Conservation (phyloP, 2,329 filamentous ascomycete species). For the Phialocephala sp. region DNA sequence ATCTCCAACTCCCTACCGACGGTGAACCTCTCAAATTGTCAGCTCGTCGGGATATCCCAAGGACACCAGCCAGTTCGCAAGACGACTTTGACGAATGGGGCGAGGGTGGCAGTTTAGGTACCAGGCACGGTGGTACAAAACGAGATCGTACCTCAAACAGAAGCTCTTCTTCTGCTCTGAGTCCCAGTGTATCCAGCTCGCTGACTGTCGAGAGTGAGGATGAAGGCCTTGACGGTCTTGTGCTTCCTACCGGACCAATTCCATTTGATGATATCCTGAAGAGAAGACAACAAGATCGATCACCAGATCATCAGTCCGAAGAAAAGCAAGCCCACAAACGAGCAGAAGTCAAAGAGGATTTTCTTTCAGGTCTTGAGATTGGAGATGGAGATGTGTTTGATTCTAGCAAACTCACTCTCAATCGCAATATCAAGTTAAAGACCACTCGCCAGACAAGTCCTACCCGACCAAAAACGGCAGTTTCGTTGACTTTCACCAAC, state of each 20-base stretch:
- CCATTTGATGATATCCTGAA: conserved; percentile 82
- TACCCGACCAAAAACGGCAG: conserved; percentile 72
- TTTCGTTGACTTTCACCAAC: conserved; percentile 91
- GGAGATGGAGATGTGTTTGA: conserved; percentile 84
- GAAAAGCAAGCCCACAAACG: conserved; percentile 44
- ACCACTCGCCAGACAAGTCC: conserved; percentile 72
- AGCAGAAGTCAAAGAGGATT: conserved; percentile 66
- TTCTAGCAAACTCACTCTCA: conserved; percentile 79
- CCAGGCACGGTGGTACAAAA: conserved; percentile 84
- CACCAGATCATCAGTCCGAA: conserved; percentile 54
- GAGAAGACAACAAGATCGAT: conserved; percentile 68
- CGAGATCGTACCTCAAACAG: conserved; percentile 80
- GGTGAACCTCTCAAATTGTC: conserved; percentile 68
- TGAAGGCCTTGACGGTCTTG: conserved; percentile 86
- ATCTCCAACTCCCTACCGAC: conserved; percentile 73
- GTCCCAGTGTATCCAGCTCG: conserved; percentile 90
- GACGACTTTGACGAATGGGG: conserved; percentile 93
- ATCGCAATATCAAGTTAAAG: conserved; percentile 92
- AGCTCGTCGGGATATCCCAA: conserved; percentile 63
- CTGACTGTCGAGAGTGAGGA: conserved; percentile 93
- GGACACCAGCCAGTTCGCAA: conserved; percentile 62
- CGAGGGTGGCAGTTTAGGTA: conserved; percentile 90
- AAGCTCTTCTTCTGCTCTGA: conserved; percentile 89
- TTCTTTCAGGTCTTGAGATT: conserved; percentile 85
- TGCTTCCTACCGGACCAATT: conserved; percentile 82